Evolutionary conservation across 2,329 filamentous ascomycete genomes (phyloP).

Genomic region (Zarea fungicola): DNA sequence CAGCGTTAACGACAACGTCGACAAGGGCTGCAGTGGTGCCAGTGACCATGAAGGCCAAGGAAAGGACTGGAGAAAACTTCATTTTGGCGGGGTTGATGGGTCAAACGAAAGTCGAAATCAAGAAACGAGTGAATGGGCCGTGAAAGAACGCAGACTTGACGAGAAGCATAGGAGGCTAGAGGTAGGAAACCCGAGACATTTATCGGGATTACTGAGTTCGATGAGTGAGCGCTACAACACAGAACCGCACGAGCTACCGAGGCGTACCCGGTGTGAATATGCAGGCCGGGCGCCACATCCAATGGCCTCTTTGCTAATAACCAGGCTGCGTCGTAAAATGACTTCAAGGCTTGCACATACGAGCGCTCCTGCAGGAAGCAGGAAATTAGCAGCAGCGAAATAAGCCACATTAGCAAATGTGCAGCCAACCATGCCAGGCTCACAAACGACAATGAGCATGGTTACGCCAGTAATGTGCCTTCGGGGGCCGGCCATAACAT

Average conservation of each 20-base stretch:
- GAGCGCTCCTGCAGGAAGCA: background rate
- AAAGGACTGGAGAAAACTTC: background rate
- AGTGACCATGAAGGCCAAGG: background rate
- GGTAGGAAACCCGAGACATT: too few species aligned
- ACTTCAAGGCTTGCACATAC: background rate
- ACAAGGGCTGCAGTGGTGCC: background rate
- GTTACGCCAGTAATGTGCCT: background rate
- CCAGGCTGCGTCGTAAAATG: slow-evolving; percentile 2
- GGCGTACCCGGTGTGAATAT: background rate
- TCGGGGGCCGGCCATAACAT: background rate
- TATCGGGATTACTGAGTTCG: too few species aligned
- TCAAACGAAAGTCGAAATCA: background rate
- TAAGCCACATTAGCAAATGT: too few species aligned
- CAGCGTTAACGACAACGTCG: background rate
- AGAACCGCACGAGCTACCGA: slow-evolving; percentile 9
- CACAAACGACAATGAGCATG: background rate
- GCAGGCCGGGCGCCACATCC: background rate
- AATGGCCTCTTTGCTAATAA: background rate
- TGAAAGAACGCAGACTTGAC: too few species aligned
- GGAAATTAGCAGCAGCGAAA: background rate
- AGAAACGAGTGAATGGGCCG: background rate
- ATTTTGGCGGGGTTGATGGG: background rate
- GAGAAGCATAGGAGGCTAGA: too few species aligned
- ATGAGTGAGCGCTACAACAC: too few species aligned
- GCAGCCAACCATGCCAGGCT: background rate